Base-by-base conservation (phyloP, 305 asterid genomes). In the Ruellia speciosa region DNA sequence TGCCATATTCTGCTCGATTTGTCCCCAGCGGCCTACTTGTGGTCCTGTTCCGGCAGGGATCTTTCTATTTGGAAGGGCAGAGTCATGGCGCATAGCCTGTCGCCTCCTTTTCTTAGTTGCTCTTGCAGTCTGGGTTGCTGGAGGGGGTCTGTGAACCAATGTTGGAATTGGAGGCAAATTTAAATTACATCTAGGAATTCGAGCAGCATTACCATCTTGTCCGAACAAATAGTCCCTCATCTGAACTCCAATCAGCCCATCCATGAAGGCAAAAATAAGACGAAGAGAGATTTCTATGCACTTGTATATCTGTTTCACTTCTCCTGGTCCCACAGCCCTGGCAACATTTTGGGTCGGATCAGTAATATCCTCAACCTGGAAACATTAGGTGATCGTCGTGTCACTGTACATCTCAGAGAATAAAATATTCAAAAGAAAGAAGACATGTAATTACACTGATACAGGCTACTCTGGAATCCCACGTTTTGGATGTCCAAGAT, bases 341-440 rank as follows among this genome's bases (percentile, higher is more conserved):
- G 98, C 77, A 11, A 84, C 95, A 63, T 92, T 92, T 71, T 92
- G 96, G 47, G 95, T 74, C 43, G 58, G 82, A 45, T 88, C 94
- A 0, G 86, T 85, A 59, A 90, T 88, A 84, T 88, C 98, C 66
- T 92, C 94, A 62, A 92, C 93, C 96, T 84, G 90, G 90, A 15
- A 35, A 58, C 60, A 18, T 51, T 52, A 56, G 50, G 41, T 1
- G 33, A 67, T 37, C 45, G 51, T 53, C 61, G 24, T 33, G 47
- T 63, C 35, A 60, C 48, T 15, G 7, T 48, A 40, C 60, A 64
- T 59, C 62, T n/a, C 65, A 24, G 34, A 62, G 39, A 51, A 24
- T 24, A 24, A 52, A 56, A 18, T 19, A 49, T 57, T 17, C 50
- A 12, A 37, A 18, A 53, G 10, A 47, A 58, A 35, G 15, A 35